A percentile compares a stretch with the other conserved stretches of the same genome.
phyloP scores from a whole-genome alignment of 305 asterid species.

The Ruellia speciosa region DNA sequence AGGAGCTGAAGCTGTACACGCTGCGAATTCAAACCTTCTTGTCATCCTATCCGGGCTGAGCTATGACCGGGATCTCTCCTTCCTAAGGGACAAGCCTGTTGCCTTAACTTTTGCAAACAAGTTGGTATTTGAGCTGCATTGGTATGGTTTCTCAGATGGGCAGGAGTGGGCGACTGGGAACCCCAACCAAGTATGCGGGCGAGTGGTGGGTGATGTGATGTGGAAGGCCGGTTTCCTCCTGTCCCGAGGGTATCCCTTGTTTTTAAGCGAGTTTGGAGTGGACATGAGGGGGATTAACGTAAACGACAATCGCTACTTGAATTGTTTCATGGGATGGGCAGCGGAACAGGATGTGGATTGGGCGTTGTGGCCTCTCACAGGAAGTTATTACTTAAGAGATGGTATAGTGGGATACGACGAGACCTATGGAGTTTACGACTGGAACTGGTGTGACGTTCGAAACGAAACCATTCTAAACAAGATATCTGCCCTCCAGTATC shows the following conservation, averaged over 20 bases:
- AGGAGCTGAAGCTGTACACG: slow-evolving; percentile 87
- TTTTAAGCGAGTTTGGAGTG: slow-evolving; percentile 74
- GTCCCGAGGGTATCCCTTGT: slow-evolving; percentile 78
- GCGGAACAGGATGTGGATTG: slow-evolving; percentile 75
- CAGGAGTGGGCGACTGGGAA: slow-evolving; percentile 56
- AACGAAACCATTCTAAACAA: slow-evolving; percentile 51
- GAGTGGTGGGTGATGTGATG: slow-evolving; percentile 32
- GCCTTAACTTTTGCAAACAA: slow-evolving; percentile 46
- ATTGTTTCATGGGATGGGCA: slow-evolving; percentile 83
- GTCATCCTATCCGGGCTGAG: slow-evolving; percentile 74
- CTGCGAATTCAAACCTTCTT: slow-evolving; percentile 57
- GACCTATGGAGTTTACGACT: slow-evolving; percentile 60
- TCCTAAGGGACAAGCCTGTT: slow-evolving; percentile 36
- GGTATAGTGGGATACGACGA: slow-evolving; percentile 59
- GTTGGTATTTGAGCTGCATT: slow-evolving; percentile 68
- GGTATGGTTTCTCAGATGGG: slow-evolving; percentile 77
- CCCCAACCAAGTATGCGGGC: slow-evolving; percentile 71
- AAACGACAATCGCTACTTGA: slow-evolving; percentile 73
- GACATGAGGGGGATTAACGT: slow-evolving; percentile 72
- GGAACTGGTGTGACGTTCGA: slow-evolving; percentile 70
- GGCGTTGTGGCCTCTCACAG: slow-evolving; percentile 81
- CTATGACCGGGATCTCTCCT: slow-evolving; percentile 63
- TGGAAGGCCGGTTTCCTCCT: slow-evolving; percentile 46
- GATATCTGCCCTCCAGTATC: slow-evolving; percentile 57
- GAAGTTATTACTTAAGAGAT: slow-evolving; percentile 67